Evolutionary conservation across 148 eudicot genomes (phyloP), one percentile per base, ranked within the genome.

Genomic region (Fagopyrum esculentum): DNA sequence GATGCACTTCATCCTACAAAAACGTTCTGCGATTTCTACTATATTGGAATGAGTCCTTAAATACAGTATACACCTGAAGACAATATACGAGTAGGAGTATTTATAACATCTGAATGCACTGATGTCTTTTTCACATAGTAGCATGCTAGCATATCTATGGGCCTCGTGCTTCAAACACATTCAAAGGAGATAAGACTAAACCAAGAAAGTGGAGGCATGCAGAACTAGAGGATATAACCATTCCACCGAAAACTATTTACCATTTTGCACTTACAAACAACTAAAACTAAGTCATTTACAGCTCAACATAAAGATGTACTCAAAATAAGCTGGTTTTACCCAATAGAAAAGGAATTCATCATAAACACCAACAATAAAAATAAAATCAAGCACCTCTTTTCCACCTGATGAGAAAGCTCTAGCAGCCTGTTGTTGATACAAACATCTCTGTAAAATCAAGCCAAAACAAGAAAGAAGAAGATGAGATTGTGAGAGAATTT

Each of bases 401-500:
- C 22, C 60, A 55, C 60, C 17, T 17, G 60, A 55, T 7, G 60
- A 55, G 60, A 55, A 55, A 16, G 60, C 60, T 55, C 60, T 55
- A 55, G 60, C 26, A 55, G 60, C 6, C 22, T 55, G 60, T 16
- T 55, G 60, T 16, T 16, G 60, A n/a, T 55, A 22, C 60, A 17
- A 55, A 55, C n/a, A 55, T 55, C 60, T 55, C 60, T 55, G 60
- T 55, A 55, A 55, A 55, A 55, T 55, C 60, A 16, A 55, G 26
- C 60, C 22, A 55, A 55, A 55, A n/a, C 60, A 16, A 55, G 0
- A 4, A 55, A 16, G 60, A 55, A n/a, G 7, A n/a, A 19, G 40
- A 55, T 4, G 6, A 17, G 1, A 17, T 4, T 16, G 22, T 55
- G 26, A 22, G n/a, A 55, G 22, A 55, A 55, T 6, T n/a, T 55